Percentiles rank a stretch among this genome's conserved stretches.
Conservation (phyloP, 306 rosid species). For the Lathyrus sativus region DNA sequence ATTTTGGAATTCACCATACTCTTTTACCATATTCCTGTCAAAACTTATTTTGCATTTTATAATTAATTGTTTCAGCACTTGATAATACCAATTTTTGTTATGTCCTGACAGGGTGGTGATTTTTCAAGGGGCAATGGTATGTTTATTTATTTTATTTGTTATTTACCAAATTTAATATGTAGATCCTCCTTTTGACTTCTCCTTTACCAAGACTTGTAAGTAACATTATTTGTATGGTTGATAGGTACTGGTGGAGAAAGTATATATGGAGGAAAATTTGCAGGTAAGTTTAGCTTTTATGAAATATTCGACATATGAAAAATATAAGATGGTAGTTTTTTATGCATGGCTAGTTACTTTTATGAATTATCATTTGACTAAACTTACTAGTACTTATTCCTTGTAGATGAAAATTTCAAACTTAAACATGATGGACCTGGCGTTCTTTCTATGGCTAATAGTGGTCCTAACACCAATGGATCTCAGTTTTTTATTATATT, state of each 20-base stretch:
- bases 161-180: slow-evolving; percentile 34
- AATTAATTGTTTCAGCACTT: slow-evolving; percentile 24
- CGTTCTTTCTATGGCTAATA: slow-evolving; percentile 93
- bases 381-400: slow-evolving; percentile 23
- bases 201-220: slow-evolving; percentile 44
- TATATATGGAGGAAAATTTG: slow-evolving; percentile 93
- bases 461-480: slow-evolving; percentile 94
- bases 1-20: slow-evolving; percentile 19
- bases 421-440: slow-evolving; percentile 87
- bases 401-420: slow-evolving; percentile 87
- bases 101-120: slow-evolving; percentile 88
- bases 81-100: slow-evolving; percentile 22
- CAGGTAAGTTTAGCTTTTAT: slow-evolving; percentile 55
- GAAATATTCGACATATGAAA: slow-evolving; percentile 20
- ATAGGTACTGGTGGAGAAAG: slow-evolving; percentile 99
- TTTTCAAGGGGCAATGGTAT: slow-evolving; percentile 90
- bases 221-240: slow-evolving; percentile 50
- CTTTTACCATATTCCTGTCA: slow-evolving; percentile 3
- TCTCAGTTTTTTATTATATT: slow-evolving; percentile 92
- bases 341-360: slow-evolving; percentile 27
- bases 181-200: slow-evolving; percentile 40
- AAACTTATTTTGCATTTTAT: background rate
- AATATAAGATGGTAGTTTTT: background rate
- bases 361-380: slow-evolving; percentile 36
- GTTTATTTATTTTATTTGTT: slow-evolving; percentile 35